Evolutionary conservation across 768 basidiomycete species (phyloP).

Genomic region (Rhodotorula taiwanensis): DNA sequence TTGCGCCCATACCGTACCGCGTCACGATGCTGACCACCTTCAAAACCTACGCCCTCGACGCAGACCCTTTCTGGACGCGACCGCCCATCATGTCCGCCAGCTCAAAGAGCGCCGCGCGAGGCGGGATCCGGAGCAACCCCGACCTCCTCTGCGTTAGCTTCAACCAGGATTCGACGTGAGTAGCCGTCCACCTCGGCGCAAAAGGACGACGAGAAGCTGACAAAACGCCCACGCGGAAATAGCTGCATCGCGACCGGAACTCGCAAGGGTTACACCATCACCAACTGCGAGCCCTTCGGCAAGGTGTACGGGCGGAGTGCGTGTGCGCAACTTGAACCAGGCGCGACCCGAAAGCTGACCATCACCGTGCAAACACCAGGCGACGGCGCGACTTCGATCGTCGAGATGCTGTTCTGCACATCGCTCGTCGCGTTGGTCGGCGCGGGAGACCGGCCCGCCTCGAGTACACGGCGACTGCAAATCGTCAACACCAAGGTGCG

Average conservation of each 20-base stretch:
- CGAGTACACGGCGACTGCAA: constrained; percentile 86
- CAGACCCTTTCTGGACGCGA: too few relatives aligned
- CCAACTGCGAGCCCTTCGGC: constrained; percentile 96
- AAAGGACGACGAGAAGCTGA: too few relatives aligned
- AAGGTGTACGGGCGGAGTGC: constrained; percentile 88
- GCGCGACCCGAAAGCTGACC: background rate
- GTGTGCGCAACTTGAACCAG: constrained; percentile 43
- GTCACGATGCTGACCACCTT: too few relatives aligned
- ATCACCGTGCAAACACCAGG: constrained; percentile 49
- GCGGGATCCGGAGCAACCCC: constrained; percentile 30
- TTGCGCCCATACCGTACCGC: too few relatives aligned
- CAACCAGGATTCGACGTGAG: constrained; percentile 94
- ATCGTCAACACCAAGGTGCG: constrained; percentile 97
- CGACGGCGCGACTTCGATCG: constrained; percentile 89
- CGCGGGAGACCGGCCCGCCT: constrained; percentile 82
- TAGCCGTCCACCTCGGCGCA: too few relatives aligned
- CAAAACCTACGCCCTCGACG: too few relatives aligned
- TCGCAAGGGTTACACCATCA: constrained; percentile 89
- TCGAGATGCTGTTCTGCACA: constrained; percentile 99
- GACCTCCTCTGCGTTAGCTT: constrained; percentile 50
- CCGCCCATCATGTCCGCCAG: too few relatives aligned
- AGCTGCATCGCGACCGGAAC: constrained; percentile 91
- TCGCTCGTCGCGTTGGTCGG: constrained; percentile 95
- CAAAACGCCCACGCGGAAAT: too few relatives aligned
- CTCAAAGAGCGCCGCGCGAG: constrained; percentile 22